These are phyloP conservation scores for Alternaria postmessia DNA, from an alignment of 2,329 filamentous ascomycete genomes.

Conservation along the genomic window DNA sequence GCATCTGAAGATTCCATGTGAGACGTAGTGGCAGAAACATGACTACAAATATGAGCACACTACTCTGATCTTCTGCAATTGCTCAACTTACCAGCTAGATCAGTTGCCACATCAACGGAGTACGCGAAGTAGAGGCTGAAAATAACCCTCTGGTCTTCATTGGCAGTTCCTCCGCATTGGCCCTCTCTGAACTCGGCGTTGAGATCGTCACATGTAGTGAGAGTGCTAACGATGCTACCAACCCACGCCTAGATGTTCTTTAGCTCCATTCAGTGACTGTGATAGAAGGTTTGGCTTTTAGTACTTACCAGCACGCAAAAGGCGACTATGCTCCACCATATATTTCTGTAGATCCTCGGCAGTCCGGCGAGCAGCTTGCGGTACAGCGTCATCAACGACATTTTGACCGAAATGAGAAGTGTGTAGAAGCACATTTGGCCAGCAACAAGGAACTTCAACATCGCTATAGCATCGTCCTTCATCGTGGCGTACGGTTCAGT, in stretches of 20 bases:
- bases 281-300: not conserved
- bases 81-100: conserved; percentile 39
- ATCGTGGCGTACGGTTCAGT: conserved; percentile 39
- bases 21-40: conserved; percentile 49
- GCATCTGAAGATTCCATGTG: conserved; percentile 49
- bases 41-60: conserved; percentile 28
- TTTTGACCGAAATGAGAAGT: conserved; percentile 14
- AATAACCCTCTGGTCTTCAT: conserved; percentile 19
- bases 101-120: conserved; percentile 45
- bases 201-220: conserved; percentile 49
- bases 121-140: conserved; percentile 48
- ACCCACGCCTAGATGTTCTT: conserved; percentile 39
- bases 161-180: conserved; percentile 28
- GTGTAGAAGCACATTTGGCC: conserved; percentile 43
- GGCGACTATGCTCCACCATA: conserved; percentile 48
- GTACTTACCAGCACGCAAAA: conserved; percentile 30
- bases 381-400: conserved; percentile 46
- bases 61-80: not conserved
- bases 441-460: conserved; percentile 50
- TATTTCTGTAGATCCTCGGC: conserved; percentile 34
- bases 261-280: not conserved
- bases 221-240: conserved; percentile 46
- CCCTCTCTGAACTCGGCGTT: conserved; percentile 47
- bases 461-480: conserved; percentile 34
- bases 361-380: conserved; percentile 40